Conservation (phyloP, 305 asterid genomes). For the Solanum hybrid region DNA sequence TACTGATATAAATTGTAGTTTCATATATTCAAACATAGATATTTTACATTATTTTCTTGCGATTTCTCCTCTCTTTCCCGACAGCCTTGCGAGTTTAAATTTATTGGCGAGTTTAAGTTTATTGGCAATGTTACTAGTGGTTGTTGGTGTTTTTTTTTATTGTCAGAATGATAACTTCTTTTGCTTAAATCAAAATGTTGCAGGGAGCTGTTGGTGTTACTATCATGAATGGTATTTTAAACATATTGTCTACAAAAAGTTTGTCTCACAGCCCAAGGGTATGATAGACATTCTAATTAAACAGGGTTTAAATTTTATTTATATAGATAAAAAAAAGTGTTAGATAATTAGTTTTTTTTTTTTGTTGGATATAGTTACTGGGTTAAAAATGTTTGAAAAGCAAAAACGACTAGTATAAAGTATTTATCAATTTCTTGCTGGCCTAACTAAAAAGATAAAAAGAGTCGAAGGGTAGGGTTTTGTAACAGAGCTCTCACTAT, state of each 20-base stretch:
- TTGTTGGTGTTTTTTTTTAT: neutral
- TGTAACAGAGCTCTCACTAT: neutral
- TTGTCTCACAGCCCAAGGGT: neutral
- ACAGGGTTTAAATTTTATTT: neutral
- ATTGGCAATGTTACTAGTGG: neutral
- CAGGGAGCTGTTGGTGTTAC: neutral
- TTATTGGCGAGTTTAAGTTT: neutral
- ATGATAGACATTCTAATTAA: neutral
- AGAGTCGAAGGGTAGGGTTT: neutral
- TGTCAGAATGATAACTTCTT: neutral
- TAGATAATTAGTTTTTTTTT: no score
- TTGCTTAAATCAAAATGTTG: neutral
- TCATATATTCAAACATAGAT: neutral
- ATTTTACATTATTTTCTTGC: neutral
- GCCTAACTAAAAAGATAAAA: neutral
- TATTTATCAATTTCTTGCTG: neutral
- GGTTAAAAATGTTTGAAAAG: neutral
- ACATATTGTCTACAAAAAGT: neutral
- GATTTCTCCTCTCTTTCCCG: neutral
- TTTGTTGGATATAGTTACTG: neutral
- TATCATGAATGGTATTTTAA: neutral
- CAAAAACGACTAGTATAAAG: neutral
- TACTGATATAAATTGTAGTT: neutral
- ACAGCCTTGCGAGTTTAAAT: neutral
- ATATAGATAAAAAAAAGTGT: neutral